phyloP scores from a whole-genome alignment of 164 flowering plant species.

The Berberis vulgaris region DNA sequence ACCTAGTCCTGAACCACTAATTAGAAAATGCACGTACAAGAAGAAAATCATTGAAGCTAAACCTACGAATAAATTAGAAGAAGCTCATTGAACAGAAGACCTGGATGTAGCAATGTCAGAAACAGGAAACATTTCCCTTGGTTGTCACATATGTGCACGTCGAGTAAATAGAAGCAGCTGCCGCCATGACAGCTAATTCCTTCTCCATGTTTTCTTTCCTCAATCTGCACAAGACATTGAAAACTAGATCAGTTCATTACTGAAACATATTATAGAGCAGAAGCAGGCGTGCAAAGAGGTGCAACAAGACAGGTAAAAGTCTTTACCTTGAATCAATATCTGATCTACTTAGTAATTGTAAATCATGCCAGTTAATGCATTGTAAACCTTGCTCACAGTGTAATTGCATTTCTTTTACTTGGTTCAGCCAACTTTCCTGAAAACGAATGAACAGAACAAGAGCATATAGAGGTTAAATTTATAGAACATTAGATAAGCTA shows the following conservation, averaged over 20 bases:
- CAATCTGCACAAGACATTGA: constrained; percentile 20
- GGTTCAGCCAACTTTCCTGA: constrained; percentile 67
- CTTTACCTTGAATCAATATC: constrained; percentile 35
- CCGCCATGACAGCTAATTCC: constrained; percentile 65
- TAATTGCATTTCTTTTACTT: constrained; percentile 69
- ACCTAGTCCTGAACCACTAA: no score
- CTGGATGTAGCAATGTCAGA: constrained; percentile 14
- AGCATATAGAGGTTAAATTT: no score
- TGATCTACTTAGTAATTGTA: constrained; percentile 20
- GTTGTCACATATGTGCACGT: constrained; percentile 55
- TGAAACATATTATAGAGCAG: neutral
- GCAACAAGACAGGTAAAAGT: neutral
- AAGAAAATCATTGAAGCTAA: neutral
- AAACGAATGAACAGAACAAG: neutral
- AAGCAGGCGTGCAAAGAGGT: neutral
- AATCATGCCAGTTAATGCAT: constrained; percentile 18
- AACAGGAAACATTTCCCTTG: constrained; percentile 42
- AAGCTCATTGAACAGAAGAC: neutral
- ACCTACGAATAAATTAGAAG: neutral
- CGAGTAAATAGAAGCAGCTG: constrained; percentile 91
- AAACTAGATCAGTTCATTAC: neutral
- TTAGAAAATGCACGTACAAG: no score
- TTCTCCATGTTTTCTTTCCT: constrained; percentile 29
- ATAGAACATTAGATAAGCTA: no score
- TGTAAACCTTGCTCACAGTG: constrained; percentile 65